Evolutionary conservation across 345 rosid species (phyloP).

Genomic region (Melaleuca alternifolia): DNA sequence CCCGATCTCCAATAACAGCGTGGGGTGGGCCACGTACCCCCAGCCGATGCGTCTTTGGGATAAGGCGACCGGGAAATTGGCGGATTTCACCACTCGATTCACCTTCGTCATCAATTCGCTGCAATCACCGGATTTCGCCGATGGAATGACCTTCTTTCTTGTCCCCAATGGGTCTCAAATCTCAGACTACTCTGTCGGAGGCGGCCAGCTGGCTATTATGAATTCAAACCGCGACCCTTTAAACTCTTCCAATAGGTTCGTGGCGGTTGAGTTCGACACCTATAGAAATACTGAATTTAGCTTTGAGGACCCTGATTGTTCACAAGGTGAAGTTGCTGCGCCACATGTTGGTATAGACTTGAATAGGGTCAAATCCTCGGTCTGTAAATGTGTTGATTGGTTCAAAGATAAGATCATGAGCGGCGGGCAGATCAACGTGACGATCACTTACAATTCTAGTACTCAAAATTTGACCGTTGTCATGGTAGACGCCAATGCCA

Average conservation of each 20-base stretch:
- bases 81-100: constrained; percentile 4
- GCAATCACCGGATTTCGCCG: not conserved
- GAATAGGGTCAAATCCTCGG: not conserved
- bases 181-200: not conserved
- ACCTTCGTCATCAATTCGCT: not conserved
- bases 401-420: not conserved
- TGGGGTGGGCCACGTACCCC: not conserved
- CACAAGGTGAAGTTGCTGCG: not conserved
- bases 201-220: not conserved
- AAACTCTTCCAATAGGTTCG: not conserved
- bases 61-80: not conserved
- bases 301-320: constrained; percentile 5
- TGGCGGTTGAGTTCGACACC: constrained; percentile 12
- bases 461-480: not conserved
- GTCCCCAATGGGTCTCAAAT: not conserved
- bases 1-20: not conserved
- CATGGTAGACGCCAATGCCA: not conserved
- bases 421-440: not conserved
- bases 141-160: constrained; percentile 15
- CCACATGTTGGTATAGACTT: constrained; percentile 7
- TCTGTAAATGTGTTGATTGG: not conserved
- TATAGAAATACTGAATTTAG: too few species aligned
- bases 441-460: not conserved
- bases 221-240: too few species aligned
- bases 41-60: not conserved